Conservation (phyloP, 1,284 basidiomycete species). For the Cutaneotrichosporon curvatum region DNA sequence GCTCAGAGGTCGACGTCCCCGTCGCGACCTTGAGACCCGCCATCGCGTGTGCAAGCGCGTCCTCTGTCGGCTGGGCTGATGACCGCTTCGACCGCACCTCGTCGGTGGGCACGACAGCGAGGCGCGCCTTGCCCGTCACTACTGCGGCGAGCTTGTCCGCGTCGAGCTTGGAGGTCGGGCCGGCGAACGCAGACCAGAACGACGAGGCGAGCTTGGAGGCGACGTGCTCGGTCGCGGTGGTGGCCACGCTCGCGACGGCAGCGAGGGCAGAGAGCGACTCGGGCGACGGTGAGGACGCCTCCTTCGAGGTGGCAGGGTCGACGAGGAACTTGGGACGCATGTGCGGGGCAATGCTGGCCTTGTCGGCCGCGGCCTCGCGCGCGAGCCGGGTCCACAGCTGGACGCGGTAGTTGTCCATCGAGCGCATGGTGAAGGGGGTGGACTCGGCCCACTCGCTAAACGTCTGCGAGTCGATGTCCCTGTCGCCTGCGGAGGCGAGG, state of each 20-base stretch:
- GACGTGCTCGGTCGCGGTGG: conserved; percentile 38
- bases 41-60: conserved; percentile 26
- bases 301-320: conserved; percentile 12
- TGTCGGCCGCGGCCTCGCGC: conserved; percentile 41
- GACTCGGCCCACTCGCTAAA: conserved; percentile 57
- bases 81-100: not conserved
- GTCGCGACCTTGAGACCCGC: conserved; percentile 29
- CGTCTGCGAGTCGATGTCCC: conserved; percentile 53
- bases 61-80: conserved; percentile 5
- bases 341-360: conserved; percentile 30
- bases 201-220: conserved; percentile 42
- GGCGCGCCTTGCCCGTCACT: conserved; percentile 42
- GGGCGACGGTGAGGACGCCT: not conserved
- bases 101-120: conserved; percentile 31
- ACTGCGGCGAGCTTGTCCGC: conserved; percentile 47
- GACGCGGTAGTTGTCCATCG: conserved; percentile 73
- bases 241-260: conserved; percentile 19
- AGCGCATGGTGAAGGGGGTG: conserved; percentile 74
- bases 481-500: conserved; percentile 31
- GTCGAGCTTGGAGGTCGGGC: conserved; percentile 28
- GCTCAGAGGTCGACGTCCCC: conserved; percentile 15
- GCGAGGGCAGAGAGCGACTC: conserved; percentile 9
- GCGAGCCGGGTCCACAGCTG: conserved; percentile 81
- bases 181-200: conserved; percentile 47
- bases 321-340: conserved; percentile 45